Percentiles rank a stretch among this genome's conserved stretches.
phyloP scores from a whole-genome alignment of 2,329 filamentous ascomycete species.

The Plectosphaerella sp. region DNA sequence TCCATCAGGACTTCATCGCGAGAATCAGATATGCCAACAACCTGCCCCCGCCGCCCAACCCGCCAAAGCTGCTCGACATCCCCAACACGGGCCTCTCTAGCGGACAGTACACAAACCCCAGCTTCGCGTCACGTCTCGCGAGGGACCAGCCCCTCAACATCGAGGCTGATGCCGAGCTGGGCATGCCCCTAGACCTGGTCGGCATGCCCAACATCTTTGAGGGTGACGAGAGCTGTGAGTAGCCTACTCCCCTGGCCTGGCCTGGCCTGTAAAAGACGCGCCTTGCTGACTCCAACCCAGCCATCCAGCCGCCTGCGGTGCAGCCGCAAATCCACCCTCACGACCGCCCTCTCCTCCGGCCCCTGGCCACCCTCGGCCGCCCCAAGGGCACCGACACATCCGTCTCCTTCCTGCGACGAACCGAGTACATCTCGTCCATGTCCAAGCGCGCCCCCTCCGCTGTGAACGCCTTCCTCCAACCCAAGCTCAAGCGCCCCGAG shows the following conservation, averaged over 20 bases:
- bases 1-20: constrained; percentile 95
- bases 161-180: constrained; percentile 94
- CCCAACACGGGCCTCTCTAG: constrained; percentile 86
- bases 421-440: constrained; percentile 82
- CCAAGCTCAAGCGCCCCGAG: constrained; percentile 26
- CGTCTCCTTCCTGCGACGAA: constrained; percentile 91
- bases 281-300: constrained; percentile 36
- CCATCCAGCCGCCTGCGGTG: constrained; percentile 74
- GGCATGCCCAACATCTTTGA: constrained; percentile 94
- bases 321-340: constrained; percentile 72
- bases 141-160: constrained; percentile 93
- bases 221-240: constrained; percentile 85
- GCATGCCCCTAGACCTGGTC: constrained; percentile 94
- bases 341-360: constrained; percentile 78
- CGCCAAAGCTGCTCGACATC: constrained; percentile 94
- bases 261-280: too few species aligned
- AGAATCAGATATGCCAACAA: constrained; percentile 94
- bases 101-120: constrained; percentile 84
- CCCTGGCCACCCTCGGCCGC: constrained; percentile 81
- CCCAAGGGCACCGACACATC: constrained; percentile 69
- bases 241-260: not conserved
- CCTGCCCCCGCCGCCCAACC: constrained; percentile 87
- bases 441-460: constrained; percentile 47
- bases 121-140: constrained; percentile 83
- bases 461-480: constrained; percentile 22